phyloP scores from a whole-genome alignment of 1,284 basidiomycete species.

The Ceratorhiza oryzae-sativae region DNA sequence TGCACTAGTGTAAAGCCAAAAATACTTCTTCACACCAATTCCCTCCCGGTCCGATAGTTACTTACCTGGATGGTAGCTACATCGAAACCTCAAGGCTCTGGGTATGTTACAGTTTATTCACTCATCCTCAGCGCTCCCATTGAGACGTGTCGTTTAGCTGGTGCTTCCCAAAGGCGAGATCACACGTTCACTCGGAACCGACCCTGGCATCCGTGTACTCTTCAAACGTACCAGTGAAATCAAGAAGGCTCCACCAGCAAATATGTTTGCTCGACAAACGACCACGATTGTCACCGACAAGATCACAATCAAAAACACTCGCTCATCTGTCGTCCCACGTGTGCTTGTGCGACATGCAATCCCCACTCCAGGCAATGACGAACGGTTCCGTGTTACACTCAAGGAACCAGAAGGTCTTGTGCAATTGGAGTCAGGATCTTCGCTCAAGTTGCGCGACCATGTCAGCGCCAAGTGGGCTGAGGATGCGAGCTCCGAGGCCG shows the following conservation, averaged over 20 bases:
- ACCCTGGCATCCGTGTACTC: constrained; percentile 58
- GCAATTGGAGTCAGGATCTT: constrained; percentile 57
- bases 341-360: constrained; percentile 60
- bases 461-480: constrained; percentile 42
- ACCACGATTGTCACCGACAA: constrained; percentile 51
- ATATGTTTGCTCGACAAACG: constrained; percentile 32
- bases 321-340: constrained; percentile 55
- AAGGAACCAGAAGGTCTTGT: constrained; percentile 59
- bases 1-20: constrained; percentile 42
- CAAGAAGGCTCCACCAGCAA: neutral
- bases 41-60: constrained; percentile 38
- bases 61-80: constrained; percentile 43
- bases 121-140: constrained; percentile 12
- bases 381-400: constrained; percentile 57
- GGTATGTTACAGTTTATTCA: neutral
- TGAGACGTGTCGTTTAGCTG: constrained; percentile 48
- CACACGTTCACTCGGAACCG: constrained; percentile 62
- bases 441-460: constrained; percentile 52
- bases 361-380: constrained; percentile 53
- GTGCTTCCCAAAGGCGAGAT: constrained; percentile 46
- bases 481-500: neutral
- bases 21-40: constrained; percentile 33
- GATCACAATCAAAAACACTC: constrained; percentile 60
- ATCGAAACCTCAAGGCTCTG: constrained; percentile 39
- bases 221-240: constrained; percentile 54